Conservation (phyloP, 495 filamentous ascomycete genomes). For the Penicillium chermesinum region DNA sequence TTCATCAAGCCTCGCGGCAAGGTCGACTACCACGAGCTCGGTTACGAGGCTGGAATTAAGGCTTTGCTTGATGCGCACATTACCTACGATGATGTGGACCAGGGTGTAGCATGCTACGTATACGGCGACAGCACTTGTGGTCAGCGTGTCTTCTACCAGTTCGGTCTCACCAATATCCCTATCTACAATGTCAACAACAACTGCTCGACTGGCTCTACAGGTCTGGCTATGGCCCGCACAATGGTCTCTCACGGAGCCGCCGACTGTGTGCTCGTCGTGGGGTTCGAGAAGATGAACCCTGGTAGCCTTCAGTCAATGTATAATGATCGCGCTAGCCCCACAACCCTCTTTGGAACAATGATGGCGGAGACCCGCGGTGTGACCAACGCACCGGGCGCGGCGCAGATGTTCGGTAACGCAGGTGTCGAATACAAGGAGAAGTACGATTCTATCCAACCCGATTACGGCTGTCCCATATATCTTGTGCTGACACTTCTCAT, state of each 20-base stretch:
- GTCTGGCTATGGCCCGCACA: slow-evolving; percentile 75
- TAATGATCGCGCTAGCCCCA: slow-evolving; percentile 74
- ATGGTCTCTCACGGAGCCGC: slow-evolving; percentile 75
- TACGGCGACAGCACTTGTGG: slow-evolving; percentile 94
- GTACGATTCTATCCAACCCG: slow-evolving; percentile 39
- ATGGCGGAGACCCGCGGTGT: slow-evolving; percentile 77
- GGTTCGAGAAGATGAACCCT: slow-evolving; percentile 97
- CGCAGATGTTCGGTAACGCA: slow-evolving; percentile 95
- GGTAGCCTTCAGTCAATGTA: slow-evolving; percentile 78
- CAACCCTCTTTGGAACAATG: slow-evolving; percentile 64
- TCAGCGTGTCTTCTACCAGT: slow-evolving; percentile 98
- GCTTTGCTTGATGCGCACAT: slow-evolving; percentile 93
- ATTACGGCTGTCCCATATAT: not conserved
- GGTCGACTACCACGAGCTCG: slow-evolving; percentile 62
- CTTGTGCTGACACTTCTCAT: slow-evolving; percentile 12
- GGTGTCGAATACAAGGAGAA: slow-evolving; percentile 94
- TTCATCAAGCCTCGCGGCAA: slow-evolving; percentile 97
- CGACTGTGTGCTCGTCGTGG: slow-evolving; percentile 84
- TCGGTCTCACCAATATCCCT: slow-evolving; percentile 93
- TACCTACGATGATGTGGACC: slow-evolving; percentile 94
- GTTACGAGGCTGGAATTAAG: slow-evolving; percentile 93
- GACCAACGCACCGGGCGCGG: slow-evolving; percentile 75
- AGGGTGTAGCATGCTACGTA: slow-evolving; percentile 95
- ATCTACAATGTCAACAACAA: slow-evolving; percentile 99
- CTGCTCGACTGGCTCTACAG: slow-evolving; percentile 89